Percentiles rank a stretch among this genome's conserved stretches.
Evolutionary conservation across 495 filamentous ascomycete species (phyloP).

Genomic region (Zalerion maritima): DNA sequence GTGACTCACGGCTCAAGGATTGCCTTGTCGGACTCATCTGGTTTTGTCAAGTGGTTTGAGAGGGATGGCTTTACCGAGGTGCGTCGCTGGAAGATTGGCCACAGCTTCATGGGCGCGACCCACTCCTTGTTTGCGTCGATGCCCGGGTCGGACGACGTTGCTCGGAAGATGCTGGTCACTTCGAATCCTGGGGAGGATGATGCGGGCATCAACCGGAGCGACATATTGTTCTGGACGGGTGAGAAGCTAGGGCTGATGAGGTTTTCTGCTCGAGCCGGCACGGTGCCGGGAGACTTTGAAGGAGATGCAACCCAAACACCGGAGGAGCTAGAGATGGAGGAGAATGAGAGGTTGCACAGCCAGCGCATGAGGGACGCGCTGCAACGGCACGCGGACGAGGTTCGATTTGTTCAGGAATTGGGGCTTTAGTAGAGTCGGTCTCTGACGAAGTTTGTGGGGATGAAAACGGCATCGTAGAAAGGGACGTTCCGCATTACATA

Average conservation of each 20-base stretch:
- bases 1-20: slow-evolving; percentile 73
- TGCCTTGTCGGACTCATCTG: slow-evolving; percentile 72
- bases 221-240: slow-evolving; percentile 68
- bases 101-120: slow-evolving; percentile 24
- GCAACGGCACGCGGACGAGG: slow-evolving; percentile 69
- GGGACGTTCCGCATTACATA: slow-evolving; percentile 4
- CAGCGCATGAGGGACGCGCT: slow-evolving; percentile 60
- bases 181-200: slow-evolving; percentile 26
- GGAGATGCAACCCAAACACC: slow-evolving; percentile 22
- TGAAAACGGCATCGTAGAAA: slow-evolving; percentile 2
- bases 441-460: slow-evolving; percentile 1
- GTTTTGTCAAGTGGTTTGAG: slow-evolving; percentile 84
- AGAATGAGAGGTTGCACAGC: slow-evolving; percentile 40
- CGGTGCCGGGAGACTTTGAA: slow-evolving; percentile 33
- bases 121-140: slow-evolving; percentile 32
- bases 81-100: slow-evolving; percentile 56
- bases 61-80: slow-evolving; percentile 72
- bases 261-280: slow-evolving; percentile 38
- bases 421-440: slow-evolving; percentile 33
- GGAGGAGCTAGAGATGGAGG: slow-evolving; percentile 28
- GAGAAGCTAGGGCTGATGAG: slow-evolving; percentile 60
- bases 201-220: slow-evolving; percentile 35
- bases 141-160: slow-evolving; percentile 45
- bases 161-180: slow-evolving; percentile 55
- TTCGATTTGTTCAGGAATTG: slow-evolving; percentile 58